Base-by-base conservation (phyloP, 768 basidiomycete species). In the Leccinum subtestaceum region DNA sequence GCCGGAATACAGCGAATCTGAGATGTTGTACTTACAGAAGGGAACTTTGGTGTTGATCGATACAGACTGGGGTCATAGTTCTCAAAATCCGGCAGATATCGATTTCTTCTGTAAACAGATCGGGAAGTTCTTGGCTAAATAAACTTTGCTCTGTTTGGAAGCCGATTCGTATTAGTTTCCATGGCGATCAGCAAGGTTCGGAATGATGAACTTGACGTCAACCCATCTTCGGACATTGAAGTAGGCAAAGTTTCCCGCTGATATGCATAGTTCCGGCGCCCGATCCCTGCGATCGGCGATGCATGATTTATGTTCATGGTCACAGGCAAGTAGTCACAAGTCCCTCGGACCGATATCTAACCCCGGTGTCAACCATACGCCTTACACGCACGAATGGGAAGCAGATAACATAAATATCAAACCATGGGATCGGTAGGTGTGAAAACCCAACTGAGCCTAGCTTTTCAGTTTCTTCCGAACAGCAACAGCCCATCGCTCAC, bases 1-100 rank as follows among this genome's bases (percentile, higher is more conserved):
- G 82, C 82, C 82, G 1, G 81, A 84, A 63, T 81, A 84, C 65
- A 84, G 76, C 61, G 74, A 79, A 65, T 69, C 65, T 13, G 83
- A 85, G 64, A 65, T 81, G 23, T 65, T 72, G 0, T 68, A 72
- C 38, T 63, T 81, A 65, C 69, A 70, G 54, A 77, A 75, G 48
- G 75, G 78, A 2, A 75, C 72, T 52, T 70, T 84, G 15, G 77
- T 77, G 1, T 69, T 80, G 32, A 64, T 78, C 9, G 77, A 79
- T 52, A 76, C 77, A 67, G 72, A 57, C 60, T 58, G 49, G 65
- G 65, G 65, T n/a, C 62, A 67, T 51, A 59, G 38, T 34, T 57
- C 40, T 50, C 59, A 63, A 49, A 25, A 31, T 11, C 56, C 36
- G 15, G 36, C 55, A 13, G 64, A 62, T 25, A 9, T 56, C 23